A percentile compares a stretch with the other conserved stretches of the same genome.
phyloP scores from a whole-genome alignment of 495 filamentous ascomycete species.

The Talaromyces trachyspermus region DNA sequence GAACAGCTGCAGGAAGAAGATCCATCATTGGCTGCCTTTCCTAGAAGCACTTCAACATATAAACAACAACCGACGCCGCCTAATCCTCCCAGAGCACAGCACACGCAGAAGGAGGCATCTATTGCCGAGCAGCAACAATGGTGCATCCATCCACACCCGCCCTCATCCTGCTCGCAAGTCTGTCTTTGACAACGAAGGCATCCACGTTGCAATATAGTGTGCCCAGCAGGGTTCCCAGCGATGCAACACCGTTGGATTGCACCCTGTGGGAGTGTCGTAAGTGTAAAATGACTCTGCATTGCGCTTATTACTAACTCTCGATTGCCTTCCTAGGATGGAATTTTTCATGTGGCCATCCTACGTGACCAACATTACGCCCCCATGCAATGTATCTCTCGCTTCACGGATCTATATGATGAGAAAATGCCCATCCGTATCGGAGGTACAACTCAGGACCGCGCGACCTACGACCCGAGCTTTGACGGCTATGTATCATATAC shows the following conservation, averaged over 20 bases:
- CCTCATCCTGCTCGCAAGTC: not conserved
- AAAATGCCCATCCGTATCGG: constrained; percentile 1
- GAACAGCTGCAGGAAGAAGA: not conserved
- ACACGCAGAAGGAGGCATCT: not conserved
- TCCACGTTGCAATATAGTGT: not conserved
- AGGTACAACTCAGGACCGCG: not conserved
- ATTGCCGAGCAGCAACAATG: not conserved
- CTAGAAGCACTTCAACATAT: not conserved
- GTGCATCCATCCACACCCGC: not conserved
- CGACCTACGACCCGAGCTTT: not conserved
- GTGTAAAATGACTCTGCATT: not conserved
- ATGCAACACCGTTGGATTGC: constrained; percentile 1
- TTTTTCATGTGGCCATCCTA: constrained; percentile 4
- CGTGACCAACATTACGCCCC: constrained; percentile 1
- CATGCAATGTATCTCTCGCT: not conserved
- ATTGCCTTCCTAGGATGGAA: not conserved
- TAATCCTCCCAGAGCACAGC: not conserved
- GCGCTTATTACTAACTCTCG: not conserved
- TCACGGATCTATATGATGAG: not conserved
- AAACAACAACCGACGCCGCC: not conserved
- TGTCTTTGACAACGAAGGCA: not conserved
- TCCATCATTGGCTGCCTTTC: not conserved
- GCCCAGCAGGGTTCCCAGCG: not conserved
- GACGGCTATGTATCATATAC: not conserved
- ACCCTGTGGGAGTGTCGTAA: not conserved